Conservation (phyloP, 345 rosid species). For the Eucalyptus curtisii region DNA sequence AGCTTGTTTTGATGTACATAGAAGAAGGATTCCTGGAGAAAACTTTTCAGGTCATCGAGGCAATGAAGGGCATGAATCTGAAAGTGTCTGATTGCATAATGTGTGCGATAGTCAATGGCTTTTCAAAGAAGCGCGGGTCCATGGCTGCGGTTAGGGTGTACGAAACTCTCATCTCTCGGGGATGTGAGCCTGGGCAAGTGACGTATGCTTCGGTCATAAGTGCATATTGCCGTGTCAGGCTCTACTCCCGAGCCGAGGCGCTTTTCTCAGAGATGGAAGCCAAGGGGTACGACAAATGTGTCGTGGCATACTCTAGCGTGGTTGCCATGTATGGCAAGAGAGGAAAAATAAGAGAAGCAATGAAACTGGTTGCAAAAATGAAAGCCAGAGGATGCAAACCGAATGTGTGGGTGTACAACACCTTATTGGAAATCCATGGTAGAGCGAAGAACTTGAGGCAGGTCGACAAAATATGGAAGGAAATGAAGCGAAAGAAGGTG, state of each 20-base stretch:
- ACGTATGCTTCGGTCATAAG: constrained; percentile 70
- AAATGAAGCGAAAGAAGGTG: constrained; percentile 64
- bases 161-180: constrained; percentile 29
- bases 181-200: constrained; percentile 78
- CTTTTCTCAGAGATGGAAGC: constrained; percentile 54
- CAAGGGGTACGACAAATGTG: constrained; percentile 60
- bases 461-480: constrained; percentile 79
- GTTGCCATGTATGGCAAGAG: constrained; percentile 73
- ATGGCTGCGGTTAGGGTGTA: constrained; percentile 36
- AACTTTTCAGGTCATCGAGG: constrained; percentile 39
- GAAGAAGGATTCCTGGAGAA: constrained; percentile 50
- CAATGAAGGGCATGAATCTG: constrained; percentile 31
- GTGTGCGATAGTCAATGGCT: constrained; percentile 68
- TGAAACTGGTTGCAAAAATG: constrained; percentile 68
- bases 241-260: constrained; percentile 48
- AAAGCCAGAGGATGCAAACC: constrained; percentile 63
- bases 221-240: constrained; percentile 44
- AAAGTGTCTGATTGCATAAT: constrained; percentile 67
- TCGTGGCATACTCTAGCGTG: constrained; percentile 73
- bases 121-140: constrained; percentile 49
- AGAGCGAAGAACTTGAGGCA: constrained; percentile 49
- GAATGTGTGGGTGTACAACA: constrained; percentile 77
- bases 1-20: constrained; percentile 59
- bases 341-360: constrained; percentile 51
- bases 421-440: constrained; percentile 79